Evolutionary conservation across 768 basidiomycete genomes (phyloP).

Genomic region (Lyophyllum shimeji): DNA sequence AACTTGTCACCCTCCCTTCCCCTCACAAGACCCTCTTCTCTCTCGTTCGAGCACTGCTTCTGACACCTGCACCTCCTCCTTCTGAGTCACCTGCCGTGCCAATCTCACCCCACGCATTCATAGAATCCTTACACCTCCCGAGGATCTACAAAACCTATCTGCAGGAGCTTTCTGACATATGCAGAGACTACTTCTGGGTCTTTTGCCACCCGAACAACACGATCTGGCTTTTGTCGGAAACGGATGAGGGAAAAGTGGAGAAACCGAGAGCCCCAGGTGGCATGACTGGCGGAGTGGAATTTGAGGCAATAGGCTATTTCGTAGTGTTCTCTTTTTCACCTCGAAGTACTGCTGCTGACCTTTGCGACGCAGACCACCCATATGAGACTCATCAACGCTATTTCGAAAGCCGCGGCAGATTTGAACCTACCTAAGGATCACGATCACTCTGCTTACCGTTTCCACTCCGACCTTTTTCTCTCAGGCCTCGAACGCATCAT

Average conservation of each 20-base stretch:
- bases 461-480: conserved; percentile 86
- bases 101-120: conserved; percentile 78
- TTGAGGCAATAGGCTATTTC: conserved; percentile 94
- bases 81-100: conserved; percentile 60
- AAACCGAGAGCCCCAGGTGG: conserved; percentile 93
- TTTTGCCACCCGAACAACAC: conserved; percentile 95
- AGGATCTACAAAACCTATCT: conserved; percentile 82
- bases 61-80: conserved; percentile 68
- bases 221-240: conserved; percentile 83
- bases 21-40: conserved; percentile 76
- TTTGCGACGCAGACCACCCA: conserved; percentile 69
- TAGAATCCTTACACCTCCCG: conserved; percentile 65
- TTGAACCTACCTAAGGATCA: conserved; percentile 66
- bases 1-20: conserved; percentile 62
- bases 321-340: conserved; percentile 44
- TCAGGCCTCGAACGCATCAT: conserved; percentile 92
- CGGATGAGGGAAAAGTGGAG: conserved; percentile 83
- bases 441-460: conserved; percentile 74
- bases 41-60: conserved; percentile 71
- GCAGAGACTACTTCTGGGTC: conserved; percentile 94
- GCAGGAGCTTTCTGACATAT: conserved; percentile 83
- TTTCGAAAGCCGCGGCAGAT: conserved; percentile 64
- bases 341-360: not conserved
- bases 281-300: conserved; percentile 98
- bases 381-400: conserved; percentile 80